phyloP scores from a whole-genome alignment of 75 land plant species.

The Selaginella tamariscina region DNA sequence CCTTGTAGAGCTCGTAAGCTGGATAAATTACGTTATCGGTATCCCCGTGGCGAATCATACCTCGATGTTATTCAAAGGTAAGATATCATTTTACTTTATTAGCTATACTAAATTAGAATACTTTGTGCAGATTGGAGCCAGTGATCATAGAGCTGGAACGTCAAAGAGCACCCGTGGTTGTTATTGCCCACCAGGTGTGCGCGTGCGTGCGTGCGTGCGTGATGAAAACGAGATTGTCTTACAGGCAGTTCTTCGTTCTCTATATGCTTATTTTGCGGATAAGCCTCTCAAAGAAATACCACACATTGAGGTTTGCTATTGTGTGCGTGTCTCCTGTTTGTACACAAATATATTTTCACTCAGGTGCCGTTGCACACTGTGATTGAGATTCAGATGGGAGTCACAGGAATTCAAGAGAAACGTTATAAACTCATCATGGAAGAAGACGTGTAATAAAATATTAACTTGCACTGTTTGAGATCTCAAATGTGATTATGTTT shows the following conservation, averaged over 20 bases:
- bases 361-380: constrained; percentile 91
- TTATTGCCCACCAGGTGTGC: constrained; percentile 83
- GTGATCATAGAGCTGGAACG: constrained; percentile 96
- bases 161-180: constrained; percentile 94
- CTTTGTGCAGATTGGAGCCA: constrained; percentile 67
- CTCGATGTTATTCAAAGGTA: constrained; percentile 98
- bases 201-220: background rate
- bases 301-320: constrained; percentile 66
- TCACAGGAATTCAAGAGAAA: constrained; percentile 87
- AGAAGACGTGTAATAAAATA: too few relatives aligned
- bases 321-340: background rate
- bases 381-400: constrained; percentile 97
- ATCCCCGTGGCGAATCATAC: constrained; percentile 98
- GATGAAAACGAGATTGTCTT: background rate
- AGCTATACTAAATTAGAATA: background rate
- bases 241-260: constrained; percentile 86
- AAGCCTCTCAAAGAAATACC: constrained; percentile 88
- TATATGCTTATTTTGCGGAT: constrained; percentile 96
- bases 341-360: constrained; percentile 5
- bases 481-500: too few relatives aligned
- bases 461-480: too few relatives aligned
- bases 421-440: constrained; percentile 72
- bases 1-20: constrained; percentile 65
- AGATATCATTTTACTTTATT: background rate
- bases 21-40: constrained; percentile 86